A percentile compares a stretch with the other conserved stretches of the same genome.
phyloP scores from a whole-genome alignment of 2,329 filamentous ascomycete genomes.

The Coniochaeta ligniaria region DNA sequence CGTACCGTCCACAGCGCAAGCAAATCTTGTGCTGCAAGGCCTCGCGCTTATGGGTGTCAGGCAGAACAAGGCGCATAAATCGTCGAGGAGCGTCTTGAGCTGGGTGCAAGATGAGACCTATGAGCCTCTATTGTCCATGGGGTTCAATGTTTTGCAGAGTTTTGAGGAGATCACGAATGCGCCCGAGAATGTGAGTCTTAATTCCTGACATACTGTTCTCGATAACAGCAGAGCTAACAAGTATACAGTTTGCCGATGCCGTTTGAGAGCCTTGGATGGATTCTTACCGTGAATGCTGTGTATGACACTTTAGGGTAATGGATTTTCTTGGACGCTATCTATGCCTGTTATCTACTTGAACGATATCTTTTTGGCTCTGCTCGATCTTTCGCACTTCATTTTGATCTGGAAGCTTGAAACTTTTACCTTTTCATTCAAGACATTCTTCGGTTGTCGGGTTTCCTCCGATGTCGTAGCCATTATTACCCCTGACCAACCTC shows the following conservation, averaged over 20 bases:
- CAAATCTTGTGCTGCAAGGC: constrained; percentile 65
- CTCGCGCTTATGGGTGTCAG: constrained; percentile 73
- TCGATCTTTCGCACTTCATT: not conserved
- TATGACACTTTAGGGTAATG: not conserved
- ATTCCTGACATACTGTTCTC: not conserved
- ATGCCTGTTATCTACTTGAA: not conserved
- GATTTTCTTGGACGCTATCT: not conserved
- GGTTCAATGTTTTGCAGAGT: constrained; percentile 69
- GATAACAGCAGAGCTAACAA: not conserved
- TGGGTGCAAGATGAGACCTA: constrained; percentile 70
- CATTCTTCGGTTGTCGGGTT: not conserved
- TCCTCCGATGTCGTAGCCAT: not conserved
- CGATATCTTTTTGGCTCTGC: not conserved
- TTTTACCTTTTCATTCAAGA: not conserved
- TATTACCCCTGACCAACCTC: not conserved
- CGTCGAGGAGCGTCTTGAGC: constrained; percentile 66
- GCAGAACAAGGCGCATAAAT: constrained; percentile 74
- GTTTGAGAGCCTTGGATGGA: not conserved
- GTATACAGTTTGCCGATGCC: not conserved
- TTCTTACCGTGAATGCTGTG: not conserved
- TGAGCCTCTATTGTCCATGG: constrained; percentile 70
- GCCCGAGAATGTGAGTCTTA: constrained; percentile 38
- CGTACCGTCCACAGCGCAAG: constrained; percentile 62
- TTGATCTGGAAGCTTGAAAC: not conserved
- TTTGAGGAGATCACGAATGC: constrained; percentile 76